Evolutionary conservation across 2,329 filamentous ascomycete species (phyloP).

Genomic region (Botrytis pseudocinerea): DNA sequence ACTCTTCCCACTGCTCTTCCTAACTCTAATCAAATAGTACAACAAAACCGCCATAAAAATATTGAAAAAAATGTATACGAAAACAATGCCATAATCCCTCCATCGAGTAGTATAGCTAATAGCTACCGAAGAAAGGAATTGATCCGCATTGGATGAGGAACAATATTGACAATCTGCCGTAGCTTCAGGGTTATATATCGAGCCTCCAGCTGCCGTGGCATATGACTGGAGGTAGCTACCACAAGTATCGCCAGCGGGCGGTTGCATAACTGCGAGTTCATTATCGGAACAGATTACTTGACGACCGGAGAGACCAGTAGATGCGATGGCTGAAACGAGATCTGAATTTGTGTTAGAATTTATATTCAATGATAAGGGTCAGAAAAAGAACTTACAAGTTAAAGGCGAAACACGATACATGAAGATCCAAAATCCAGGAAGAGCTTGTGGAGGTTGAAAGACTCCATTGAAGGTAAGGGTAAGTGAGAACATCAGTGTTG

Average conservation of each 20-base stretch:
- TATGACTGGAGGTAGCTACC: constrained; percentile 56
- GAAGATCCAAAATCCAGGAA: constrained; percentile 81
- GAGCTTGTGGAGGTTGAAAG: constrained; percentile 60
- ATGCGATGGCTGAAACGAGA: constrained; percentile 69
- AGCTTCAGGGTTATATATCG: constrained; percentile 51
- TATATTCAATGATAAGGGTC: background rate
- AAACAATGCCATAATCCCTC: constrained; percentile 67
- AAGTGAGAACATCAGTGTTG: constrained; percentile 73
- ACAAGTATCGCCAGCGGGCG: constrained; percentile 59
- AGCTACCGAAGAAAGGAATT: constrained; percentile 52
- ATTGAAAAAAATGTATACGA: constrained; percentile 59
- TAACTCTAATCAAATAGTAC: constrained; percentile 51
- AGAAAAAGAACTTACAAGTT: constrained; percentile 38
- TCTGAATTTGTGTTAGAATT: constrained; percentile 50
- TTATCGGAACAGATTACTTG: constrained; percentile 65
- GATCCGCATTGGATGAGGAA: constrained; percentile 54
- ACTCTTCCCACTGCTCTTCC: constrained; percentile 30
- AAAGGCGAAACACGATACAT: constrained; percentile 72
- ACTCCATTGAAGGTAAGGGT: constrained; percentile 77
- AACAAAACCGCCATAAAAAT: constrained; percentile 52
- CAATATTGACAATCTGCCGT: constrained; percentile 58
- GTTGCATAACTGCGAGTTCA: constrained; percentile 67
- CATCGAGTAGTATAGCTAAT: constrained; percentile 61
- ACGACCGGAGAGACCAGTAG: constrained; percentile 68
- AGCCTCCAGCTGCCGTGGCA: constrained; percentile 52